Percentiles rank a stretch among this genome's conserved stretches.
Conservation (phyloP, 306 rosid genomes). For the Alnus glutinosa region DNA sequence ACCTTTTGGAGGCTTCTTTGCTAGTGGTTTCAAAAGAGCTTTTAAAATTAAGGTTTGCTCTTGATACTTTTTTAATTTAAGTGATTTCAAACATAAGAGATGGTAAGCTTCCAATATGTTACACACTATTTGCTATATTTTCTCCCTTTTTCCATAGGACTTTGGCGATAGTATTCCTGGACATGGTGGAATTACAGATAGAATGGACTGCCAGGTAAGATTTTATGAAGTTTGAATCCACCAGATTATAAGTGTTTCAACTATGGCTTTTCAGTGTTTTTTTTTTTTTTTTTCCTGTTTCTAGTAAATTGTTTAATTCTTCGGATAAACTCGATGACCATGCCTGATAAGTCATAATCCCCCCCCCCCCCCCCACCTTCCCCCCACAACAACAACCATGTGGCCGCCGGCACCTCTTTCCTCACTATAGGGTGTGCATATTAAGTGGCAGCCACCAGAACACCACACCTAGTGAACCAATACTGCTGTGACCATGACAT, state of each 20-base stretch:
- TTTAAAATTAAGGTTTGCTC: constrained; percentile 82
- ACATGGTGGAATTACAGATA: constrained; percentile 97
- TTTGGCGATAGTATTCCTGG: constrained; percentile 99
- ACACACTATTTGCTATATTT: constrained; percentile 8
- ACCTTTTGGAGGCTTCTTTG: constrained; percentile 99
- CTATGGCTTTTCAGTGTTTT: neutral
- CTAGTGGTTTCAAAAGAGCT: constrained; percentile 99
- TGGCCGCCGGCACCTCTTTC: too few species aligned
- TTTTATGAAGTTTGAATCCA: constrained; percentile 20
- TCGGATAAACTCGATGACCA: neutral
- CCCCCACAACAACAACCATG: too few species aligned
- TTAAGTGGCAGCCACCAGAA: too few species aligned
- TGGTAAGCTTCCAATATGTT: constrained; percentile 9
- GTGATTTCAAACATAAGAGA: neutral
- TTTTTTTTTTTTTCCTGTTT: neutral
- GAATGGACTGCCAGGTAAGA: constrained; percentile 99
- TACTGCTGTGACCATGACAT: neutral
- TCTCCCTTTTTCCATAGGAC: constrained; percentile 56
- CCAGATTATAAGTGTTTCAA: neutral
- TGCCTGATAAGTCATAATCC: neutral
- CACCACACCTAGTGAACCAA: neutral
- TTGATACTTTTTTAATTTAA: constrained; percentile 15
- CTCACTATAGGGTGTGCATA: too few species aligned
- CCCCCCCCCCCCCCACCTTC: too few species aligned
- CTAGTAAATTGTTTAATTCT: neutral